phyloP scores from a whole-genome alignment of 768 basidiomycete species.

The Rhizopogon sp. region DNA sequence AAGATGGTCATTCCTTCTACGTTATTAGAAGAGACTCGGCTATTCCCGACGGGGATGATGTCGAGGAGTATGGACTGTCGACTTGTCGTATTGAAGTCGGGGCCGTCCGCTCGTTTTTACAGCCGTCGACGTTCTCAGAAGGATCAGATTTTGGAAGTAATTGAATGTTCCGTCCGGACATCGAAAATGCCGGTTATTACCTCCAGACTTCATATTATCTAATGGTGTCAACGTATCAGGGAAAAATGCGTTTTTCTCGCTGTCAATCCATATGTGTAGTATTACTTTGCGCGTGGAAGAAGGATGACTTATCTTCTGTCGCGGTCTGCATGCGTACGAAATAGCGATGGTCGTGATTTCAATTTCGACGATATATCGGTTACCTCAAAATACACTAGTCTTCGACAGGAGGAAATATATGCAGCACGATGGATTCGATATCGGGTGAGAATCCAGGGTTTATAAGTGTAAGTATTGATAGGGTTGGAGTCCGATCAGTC shows the following conservation, averaged over 20 bases:
- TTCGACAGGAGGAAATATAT: background rate
- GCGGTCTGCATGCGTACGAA: background rate
- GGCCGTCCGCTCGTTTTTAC: background rate
- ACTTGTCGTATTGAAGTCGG: background rate
- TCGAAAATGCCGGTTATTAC: background rate
- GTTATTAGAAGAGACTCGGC: background rate
- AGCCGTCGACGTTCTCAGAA: background rate
- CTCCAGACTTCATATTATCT: background rate
- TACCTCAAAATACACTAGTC: background rate
- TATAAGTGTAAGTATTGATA: too few species aligned
- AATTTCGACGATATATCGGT: background rate
- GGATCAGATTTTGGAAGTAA: background rate
- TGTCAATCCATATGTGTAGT: background rate
- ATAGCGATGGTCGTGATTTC: background rate
- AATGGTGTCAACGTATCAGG: background rate
- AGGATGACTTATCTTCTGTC: too few species aligned
- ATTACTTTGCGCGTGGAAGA: too few species aligned
- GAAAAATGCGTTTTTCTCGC: background rate
- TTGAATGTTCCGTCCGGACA: background rate
- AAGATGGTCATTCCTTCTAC: too few species aligned
- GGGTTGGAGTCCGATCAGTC: background rate
- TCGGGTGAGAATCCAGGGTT: background rate
- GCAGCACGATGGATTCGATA: background rate
- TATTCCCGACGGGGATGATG: background rate
- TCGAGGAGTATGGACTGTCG: background rate